phyloP scores from a whole-genome alignment of 2,329 filamentous ascomycete genomes.

The Epicoccum nigrum region DNA sequence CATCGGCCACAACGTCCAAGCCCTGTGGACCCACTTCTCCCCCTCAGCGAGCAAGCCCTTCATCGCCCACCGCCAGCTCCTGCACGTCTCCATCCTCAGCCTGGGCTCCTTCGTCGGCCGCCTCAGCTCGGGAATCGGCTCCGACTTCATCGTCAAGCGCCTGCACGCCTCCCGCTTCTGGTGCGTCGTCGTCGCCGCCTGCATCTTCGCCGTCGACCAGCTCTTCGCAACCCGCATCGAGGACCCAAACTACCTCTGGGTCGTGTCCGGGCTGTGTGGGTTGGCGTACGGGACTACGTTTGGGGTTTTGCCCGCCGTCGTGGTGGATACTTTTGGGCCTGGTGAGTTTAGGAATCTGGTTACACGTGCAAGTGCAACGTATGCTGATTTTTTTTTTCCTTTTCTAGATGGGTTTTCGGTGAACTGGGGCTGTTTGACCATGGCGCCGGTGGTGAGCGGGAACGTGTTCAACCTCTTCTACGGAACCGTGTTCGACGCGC shows the following conservation, averaged over 20 bases:
- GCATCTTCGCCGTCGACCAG: conserved; percentile 81
- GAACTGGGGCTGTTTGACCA: conserved; percentile 96
- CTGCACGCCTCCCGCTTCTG: conserved; percentile 83
- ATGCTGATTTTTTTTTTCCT: no score
- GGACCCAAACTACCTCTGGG: conserved; percentile 76
- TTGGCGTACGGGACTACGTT: conserved; percentile 93
- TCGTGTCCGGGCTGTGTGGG: conserved; percentile 83
- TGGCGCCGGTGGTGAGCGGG: conserved; percentile 84
- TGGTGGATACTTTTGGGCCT: conserved; percentile 88
- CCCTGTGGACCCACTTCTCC: conserved; percentile 87
- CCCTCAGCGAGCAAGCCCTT: conserved; percentile 73
- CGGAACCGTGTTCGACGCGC: conserved; percentile 79
- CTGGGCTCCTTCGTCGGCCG: conserved; percentile 84
- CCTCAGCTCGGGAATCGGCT: conserved; percentile 75
- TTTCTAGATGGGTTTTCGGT: no score
- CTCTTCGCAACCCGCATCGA: conserved; percentile 74
- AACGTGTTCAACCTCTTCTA: conserved; percentile 95
- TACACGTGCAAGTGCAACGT: no score
- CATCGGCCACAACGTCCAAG: conserved; percentile 87
- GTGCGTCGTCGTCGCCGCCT: conserved; percentile 81
- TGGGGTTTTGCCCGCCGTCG: conserved; percentile 87
- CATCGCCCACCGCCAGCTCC: conserved; percentile 79
- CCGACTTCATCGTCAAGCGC: conserved; percentile 84
- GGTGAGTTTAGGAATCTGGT: conserved; percentile 84
- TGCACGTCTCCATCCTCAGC: conserved; percentile 95